Conservation (phyloP, 2,329 filamentous ascomycete genomes). For the Trichophyton benhamiae region DNA sequence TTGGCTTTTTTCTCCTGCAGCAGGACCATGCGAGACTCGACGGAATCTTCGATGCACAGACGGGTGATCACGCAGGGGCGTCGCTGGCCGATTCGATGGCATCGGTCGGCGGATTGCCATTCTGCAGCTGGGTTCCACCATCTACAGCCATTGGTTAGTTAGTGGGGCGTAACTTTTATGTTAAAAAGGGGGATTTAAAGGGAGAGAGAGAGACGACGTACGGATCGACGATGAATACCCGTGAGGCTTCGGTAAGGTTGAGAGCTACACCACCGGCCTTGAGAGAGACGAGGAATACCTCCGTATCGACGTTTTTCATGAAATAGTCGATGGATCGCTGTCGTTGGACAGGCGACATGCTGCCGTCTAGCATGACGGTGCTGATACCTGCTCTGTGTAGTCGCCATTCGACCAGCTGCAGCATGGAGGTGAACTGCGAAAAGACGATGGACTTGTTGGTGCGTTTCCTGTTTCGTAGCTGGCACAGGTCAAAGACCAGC, state of each 20-base stretch:
- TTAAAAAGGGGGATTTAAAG: background rate
- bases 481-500: slow-evolving; percentile 85
- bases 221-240: slow-evolving; percentile 93
- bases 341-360: slow-evolving; percentile 87
- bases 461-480: slow-evolving; percentile 79
- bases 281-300: slow-evolving; percentile 89
- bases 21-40: slow-evolving; percentile 88
- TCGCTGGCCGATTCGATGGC: slow-evolving; percentile 89
- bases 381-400: slow-evolving; percentile 93
- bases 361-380: slow-evolving; percentile 95
- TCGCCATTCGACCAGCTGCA: slow-evolving; percentile 94
- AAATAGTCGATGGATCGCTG: slow-evolving; percentile 92
- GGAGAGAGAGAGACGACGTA: slow-evolving; percentile 43
- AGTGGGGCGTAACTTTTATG: background rate
- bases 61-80: slow-evolving; percentile 89
- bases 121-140: slow-evolving; percentile 99
- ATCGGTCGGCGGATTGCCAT: slow-evolving; percentile 92
- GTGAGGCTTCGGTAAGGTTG: slow-evolving; percentile 86
- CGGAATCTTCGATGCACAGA: slow-evolving; percentile 90
- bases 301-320: slow-evolving; percentile 87
- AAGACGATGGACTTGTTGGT: slow-evolving; percentile 97
- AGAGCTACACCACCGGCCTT: slow-evolving; percentile 93
- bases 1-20: slow-evolving; percentile 97
- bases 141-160: slow-evolving; percentile 31
- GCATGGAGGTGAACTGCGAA: slow-evolving; percentile 92